Base-by-base conservation (phyloP, 2,329 filamentous ascomycete species). In the Ophiostoma novo-ulmi region DNA sequence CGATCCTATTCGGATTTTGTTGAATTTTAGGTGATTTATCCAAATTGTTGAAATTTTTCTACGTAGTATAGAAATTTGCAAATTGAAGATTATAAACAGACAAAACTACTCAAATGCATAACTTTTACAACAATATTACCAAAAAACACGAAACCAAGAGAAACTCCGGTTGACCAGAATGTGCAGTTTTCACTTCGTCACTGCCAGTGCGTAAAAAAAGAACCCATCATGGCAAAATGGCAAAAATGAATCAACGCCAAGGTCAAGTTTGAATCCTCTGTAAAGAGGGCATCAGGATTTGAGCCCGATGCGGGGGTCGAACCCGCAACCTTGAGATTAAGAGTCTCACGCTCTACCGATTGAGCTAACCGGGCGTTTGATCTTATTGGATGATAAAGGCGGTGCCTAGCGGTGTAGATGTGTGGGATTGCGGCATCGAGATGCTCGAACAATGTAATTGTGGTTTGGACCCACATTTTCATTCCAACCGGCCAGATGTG, bases 281-380 rank as follows among this genome's bases (percentile, higher is more conserved):
- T 17, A 58, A 71, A 68, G 70, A 72, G 52, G n/a, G 76, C 78
- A 79, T 79, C 77, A 75, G 79, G 79, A 80, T 77, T 80, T 80
- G 78, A 81, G 80, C 80, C 80, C 79, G 76, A 81, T 79, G 81
- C 80, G 81, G 82, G 82, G 81, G 80, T 83, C 82, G 75, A 75
- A 76, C 75, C 75, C 75, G 74, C 75, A 76, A 75, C 75, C 75
- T 76, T 76, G 74, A 74, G 75, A 76, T 84, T 85, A 85, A 86
- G 87, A 89, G 87, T 89, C 87, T 88, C 84, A 89, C 87, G 87
- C 87, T 89, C 87, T 89, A 89, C 85, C 85, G 85, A 88, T 87
- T 88, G 85, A 88, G 85, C 85, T 88, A 88, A 82, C 84, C 83
- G 81, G 83, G 83, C 83, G 72, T 70, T 58, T 58, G 52, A 58